Conservation (phyloP, 257 asterid genomes). For the Gentiana dahurica region DNA sequence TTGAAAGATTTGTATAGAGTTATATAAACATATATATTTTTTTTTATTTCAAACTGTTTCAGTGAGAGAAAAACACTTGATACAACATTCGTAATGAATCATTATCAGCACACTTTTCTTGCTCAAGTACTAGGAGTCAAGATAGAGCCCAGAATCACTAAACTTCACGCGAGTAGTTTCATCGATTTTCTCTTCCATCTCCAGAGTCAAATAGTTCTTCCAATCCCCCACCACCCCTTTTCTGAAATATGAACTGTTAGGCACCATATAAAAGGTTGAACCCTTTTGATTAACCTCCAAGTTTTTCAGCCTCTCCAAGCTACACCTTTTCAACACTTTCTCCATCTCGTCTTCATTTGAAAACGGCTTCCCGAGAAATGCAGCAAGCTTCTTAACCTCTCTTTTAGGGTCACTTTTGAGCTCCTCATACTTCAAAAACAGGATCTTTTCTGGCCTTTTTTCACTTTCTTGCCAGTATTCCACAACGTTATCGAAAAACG, state of each 20-base stretch:
- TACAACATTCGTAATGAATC: no score
- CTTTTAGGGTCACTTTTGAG: constrained; percentile 15
- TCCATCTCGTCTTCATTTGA: constrained; percentile 15
- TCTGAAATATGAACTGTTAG: constrained; percentile 23
- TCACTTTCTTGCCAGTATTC: constrained; percentile 19
- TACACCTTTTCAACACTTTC: constrained; percentile 24
- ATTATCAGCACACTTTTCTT: no score
- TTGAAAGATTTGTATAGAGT: no score
- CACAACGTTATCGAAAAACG: constrained; percentile 26
- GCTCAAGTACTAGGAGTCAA: constrained; percentile 8
- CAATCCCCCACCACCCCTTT: constrained; percentile 28
- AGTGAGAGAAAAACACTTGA: no score
- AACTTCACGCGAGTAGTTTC: constrained; percentile 14
- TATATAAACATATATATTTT: no score
- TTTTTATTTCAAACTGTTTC: no score
- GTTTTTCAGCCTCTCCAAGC: constrained; percentile 25
- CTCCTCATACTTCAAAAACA: constrained; percentile 29
- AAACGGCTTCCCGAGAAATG: constrained; percentile 25
- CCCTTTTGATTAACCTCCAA: constrained; percentile 34
- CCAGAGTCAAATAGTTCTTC: constrained; percentile 25
- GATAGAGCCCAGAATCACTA: constrained; percentile 16
- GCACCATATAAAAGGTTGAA: constrained; percentile 14
- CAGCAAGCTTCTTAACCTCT: constrained; percentile 21
- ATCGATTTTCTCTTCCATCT: constrained; percentile 19
- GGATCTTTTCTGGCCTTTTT: constrained; percentile 19